Evolutionary conservation across 257 asterid species (phyloP).

Genomic region (Verbena officinalis): DNA sequence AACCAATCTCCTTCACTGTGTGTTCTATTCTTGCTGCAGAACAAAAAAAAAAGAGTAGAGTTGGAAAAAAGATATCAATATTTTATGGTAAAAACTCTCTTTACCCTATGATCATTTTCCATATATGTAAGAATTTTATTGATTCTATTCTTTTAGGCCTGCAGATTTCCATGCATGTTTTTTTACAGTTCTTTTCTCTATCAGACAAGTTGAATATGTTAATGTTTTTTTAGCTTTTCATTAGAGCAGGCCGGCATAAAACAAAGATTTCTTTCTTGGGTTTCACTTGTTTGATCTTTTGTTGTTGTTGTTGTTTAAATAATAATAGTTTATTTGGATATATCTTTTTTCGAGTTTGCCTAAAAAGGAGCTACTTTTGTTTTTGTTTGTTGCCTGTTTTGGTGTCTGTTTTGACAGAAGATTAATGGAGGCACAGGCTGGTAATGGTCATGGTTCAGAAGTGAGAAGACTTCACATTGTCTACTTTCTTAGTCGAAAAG

Average conservation of each 20-base stretch:
- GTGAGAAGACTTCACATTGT: slow-evolving; percentile 78
- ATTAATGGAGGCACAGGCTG: slow-evolving; percentile 62
- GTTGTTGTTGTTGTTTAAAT: slow-evolving; percentile 18
- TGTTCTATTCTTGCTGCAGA: slow-evolving; percentile 25
- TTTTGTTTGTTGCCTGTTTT: slow-evolving; percentile 29
- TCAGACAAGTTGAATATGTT: slow-evolving; percentile 31
- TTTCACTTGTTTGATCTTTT: slow-evolving; percentile 36
- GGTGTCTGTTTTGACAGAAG: slow-evolving; percentile 38
- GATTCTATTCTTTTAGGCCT: slow-evolving; percentile 47
- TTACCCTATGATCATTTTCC: slow-evolving; percentile 47
- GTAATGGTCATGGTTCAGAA: slow-evolving; percentile 58
- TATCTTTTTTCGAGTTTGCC: slow-evolving; percentile 17
- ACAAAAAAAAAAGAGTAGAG: slow-evolving; percentile 13
- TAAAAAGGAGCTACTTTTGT: slow-evolving; percentile 46
- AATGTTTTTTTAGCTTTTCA: slow-evolving; percentile 16
- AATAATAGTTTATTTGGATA: slow-evolving; percentile 15
- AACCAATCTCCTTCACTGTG: slow-evolving; percentile 23
- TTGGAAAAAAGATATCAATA: slow-evolving; percentile 7
- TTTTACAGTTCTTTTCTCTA: too few species aligned
- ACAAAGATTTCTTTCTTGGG: slow-evolving; percentile 46
- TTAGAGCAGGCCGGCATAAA: slow-evolving; percentile 68
- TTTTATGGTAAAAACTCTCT: slow-evolving; percentile 44
- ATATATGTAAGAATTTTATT: slow-evolving; percentile 34
- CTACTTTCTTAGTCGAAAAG: slow-evolving; percentile 80
- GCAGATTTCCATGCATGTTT: slow-evolving; percentile 40